Evolutionary conservation across 1,284 basidiomycete species (phyloP), one percentile per base, ranked within the genome.

Genomic region (Ustilago hordei): DNA sequence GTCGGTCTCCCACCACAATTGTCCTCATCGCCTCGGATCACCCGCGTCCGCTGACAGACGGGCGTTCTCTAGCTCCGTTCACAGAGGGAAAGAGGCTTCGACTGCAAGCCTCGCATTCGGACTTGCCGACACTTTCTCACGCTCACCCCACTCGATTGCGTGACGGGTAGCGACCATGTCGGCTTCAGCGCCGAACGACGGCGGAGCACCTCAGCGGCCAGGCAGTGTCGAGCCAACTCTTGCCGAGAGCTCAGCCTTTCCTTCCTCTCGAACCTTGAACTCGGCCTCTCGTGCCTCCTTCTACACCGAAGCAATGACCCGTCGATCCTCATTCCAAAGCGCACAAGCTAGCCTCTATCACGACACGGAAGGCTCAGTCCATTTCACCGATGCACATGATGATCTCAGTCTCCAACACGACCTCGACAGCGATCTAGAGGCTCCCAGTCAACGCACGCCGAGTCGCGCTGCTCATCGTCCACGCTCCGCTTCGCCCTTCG

Each of bases 241-340:
- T 7, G 34, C 19, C 17, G 57, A 60, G 28, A 50, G 53, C 19
- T 28, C 41, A 17, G 6, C 34, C 4, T 57, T 43, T 23, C 54
- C 58, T 1, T 71, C 70, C 7, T 73, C 65, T 2, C 60, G 70
- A n/a, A 64, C 73, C 3, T 4, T 70, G 32, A 65, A 65, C 59
- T 75, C 73, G 4, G 43, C 64, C 4, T 70, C 73, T 38, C 64
- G 64, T 15, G 57, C 56, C 23, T 75, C 73, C 8, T 35, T 60
- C 41, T 68, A 69, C 47, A 70, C 73, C 4, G 64, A 75, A 34
- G 48, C 73, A 7, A 50, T 38, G 1, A 75, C 73, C 0, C 61
- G 74, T 12, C 68, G 64, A 6, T 76, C 74, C 9, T 76, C 74
- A 0, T 71, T 76, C 32, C 59, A 60, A 23, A 76, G 74, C 48